Evolutionary conservation across 2,329 filamentous ascomycete genomes (phyloP), one percentile per base, ranked within the genome.

Genomic region (Ophiostoma fasciatum): DNA sequence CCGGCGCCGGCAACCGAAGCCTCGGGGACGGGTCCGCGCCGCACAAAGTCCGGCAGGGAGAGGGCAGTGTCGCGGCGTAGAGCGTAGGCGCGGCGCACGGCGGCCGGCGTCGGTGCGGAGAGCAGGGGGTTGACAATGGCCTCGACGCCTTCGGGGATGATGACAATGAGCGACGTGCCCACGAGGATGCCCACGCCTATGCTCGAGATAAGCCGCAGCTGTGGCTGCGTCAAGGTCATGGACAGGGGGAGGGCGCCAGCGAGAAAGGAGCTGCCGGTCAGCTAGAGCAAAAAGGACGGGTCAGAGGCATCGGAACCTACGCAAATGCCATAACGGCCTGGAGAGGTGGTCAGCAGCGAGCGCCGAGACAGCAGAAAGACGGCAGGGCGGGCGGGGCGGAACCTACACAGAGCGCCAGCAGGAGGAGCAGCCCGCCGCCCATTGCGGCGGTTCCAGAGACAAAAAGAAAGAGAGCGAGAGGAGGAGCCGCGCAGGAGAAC

Each of bases 61-160:
- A n/a, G n/a, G n/a, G n/a, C n/a, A n/a, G n/a, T n/a, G n/a, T n/a
- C n/a, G n/a, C n/a, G n/a, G n/a, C n/a, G n/a, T n/a, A n/a, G n/a
- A n/a, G n/a, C n/a, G 29, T 40, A 34, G 6, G 21, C 17, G 5
- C 34, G 29, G 20, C 19, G 14, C 6, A 14, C 35, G 4, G 37
- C 32, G 5, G 29, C 14, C 9, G 40, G 28, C 26, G 33, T 39
- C n/a, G n/a, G n/a, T n/a, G n/a, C n/a, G n/a, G n/a, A n/a, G n/a
- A 45, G 39, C 17, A 41, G 56, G 3, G 68, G 61, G 12, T 67
- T 75, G 47, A 90, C 83, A 39, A 94, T 69, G 4, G 90, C 88
- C 53, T 94, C 87, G 41, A 96, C 78, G 26, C 90, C 90, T 57
- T 98, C 90, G 1, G 90, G 90, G 49, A 98, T 94, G 51, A 98